A percentile compares a stretch with the other conserved stretches of the same genome.
These are phyloP conservation scores for Chytridium lagenaria DNA, from an alignment of 371 early-diverging fungal species.

Conservation along the genomic window DNA sequence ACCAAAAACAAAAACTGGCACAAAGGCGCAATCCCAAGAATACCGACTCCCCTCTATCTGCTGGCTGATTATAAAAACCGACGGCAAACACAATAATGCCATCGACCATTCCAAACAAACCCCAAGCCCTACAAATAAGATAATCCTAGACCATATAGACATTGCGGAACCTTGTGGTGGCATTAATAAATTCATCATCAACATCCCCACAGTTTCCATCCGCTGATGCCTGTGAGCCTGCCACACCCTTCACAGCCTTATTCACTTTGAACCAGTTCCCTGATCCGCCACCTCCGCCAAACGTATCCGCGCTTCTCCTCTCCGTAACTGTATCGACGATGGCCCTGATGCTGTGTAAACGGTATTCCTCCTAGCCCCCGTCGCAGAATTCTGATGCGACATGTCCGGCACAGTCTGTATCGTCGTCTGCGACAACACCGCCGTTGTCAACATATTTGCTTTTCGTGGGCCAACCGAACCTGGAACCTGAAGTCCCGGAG, in stretches of 20 bases:
- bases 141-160: background rate
- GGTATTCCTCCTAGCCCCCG: background rate
- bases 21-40: constrained; percentile 4
- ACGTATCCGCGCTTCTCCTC: background rate
- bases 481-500: no score
- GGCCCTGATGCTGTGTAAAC: background rate
- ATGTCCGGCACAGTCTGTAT: background rate
- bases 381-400: background rate
- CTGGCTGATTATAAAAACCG: background rate
- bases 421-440: background rate
- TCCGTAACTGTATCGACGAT: constrained; percentile 1
- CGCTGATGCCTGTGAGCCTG: background rate
- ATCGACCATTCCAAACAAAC: background rate
- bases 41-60: background rate
- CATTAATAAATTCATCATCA: background rate
- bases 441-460: background rate
- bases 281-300: no score
- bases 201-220: background rate
- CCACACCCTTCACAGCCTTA: background rate
- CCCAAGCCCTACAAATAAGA: background rate
- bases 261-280: background rate
- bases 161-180: background rate
- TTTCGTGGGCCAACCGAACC: no score
- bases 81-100: background rate
- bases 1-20: background rate